phyloP scores from a whole-genome alignment of 805 yeast genomes.

The Cyberlindnera americana region DNA sequence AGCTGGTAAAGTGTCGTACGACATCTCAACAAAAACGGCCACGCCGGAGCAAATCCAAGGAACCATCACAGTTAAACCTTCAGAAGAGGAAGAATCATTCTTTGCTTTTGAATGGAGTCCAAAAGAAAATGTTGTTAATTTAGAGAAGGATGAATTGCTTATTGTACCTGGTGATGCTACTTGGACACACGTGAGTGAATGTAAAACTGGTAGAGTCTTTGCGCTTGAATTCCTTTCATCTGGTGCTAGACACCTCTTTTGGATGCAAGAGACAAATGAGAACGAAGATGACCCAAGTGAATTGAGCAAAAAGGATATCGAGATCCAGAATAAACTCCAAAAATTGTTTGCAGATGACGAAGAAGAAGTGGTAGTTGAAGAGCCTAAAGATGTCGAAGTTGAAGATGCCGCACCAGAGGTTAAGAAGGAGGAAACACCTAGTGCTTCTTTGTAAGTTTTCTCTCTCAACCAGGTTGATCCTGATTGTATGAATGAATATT shows the following conservation, averaged over 20 bases:
- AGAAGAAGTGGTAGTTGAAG: constrained; percentile 37
- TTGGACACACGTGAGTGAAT: constrained; percentile 65
- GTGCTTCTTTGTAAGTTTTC: constrained; percentile 15
- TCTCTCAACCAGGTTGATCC: background rate
- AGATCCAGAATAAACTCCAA: constrained; percentile 44
- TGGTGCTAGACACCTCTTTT: constrained; percentile 51
- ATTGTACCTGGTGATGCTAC: constrained; percentile 84
- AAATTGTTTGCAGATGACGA: constrained; percentile 43
- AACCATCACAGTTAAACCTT: constrained; percentile 51
- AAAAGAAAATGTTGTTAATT: constrained; percentile 44
- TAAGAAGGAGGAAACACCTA: constrained; percentile 7
- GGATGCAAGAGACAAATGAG: constrained; percentile 74
- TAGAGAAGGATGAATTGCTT: constrained; percentile 57
- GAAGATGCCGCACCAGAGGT: constrained; percentile 8
- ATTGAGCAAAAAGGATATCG: constrained; percentile 57
- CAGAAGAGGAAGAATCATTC: constrained; percentile 69
- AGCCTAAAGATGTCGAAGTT: constrained; percentile 25
- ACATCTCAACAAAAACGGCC: constrained; percentile 56
- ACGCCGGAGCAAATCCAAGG: constrained; percentile 75
- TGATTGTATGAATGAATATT: background rate
- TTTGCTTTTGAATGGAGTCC: constrained; percentile 73
- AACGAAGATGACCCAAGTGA: constrained; percentile 56
- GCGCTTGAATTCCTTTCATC: constrained; percentile 61
- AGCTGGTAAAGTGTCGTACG: constrained; percentile 73
- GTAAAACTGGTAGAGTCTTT: constrained; percentile 75